Evolutionary conservation across 768 basidiomycete species (phyloP), one percentile per base, ranked within the genome.

Genomic region (Phaeotremella skinneri): DNA sequence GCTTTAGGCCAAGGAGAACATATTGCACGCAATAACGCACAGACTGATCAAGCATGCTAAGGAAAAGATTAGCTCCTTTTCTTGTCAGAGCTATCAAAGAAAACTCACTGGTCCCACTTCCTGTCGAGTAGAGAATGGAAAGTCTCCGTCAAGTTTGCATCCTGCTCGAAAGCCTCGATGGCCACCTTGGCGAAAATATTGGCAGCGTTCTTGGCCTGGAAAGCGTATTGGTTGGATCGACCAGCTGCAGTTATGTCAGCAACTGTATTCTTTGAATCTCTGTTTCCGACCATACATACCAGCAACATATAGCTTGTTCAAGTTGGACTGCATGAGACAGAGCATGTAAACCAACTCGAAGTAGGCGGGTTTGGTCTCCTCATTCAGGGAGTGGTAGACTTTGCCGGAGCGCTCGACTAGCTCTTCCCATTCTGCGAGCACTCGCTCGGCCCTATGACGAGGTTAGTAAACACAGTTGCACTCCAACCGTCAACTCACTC

Each of bases 21-120:
- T n/a, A n/a, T n/a, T n/a, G n/a, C n/a, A n/a, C n/a, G n/a, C n/a
- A n/a, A n/a, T n/a, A 84, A 85, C 17, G 58, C 34, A 64, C 63
- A 25, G 85, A 85, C 69, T 87, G 85, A 68, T 85, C 84, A 84
- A 87, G 85, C 82, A 87, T 86, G 68, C 64, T 70, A 68, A 43
- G 66, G 59, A 73, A 69, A 69, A 26, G 58, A 43, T 26, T 56
- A 59, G 65, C 13, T 39, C 43, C 3, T 7, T 23, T 6, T 9
- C 50, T 30, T 17, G 17, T n/a, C 25, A 21, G 25, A 1, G 30
- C 14, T n/a, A 16, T 5, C 13, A 5, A 11, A 48, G 41, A 59
- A 14, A 16, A 73, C 83, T 63, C 60, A 83, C 82, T 84, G 84
- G 62, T 83, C 80, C 85, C 86, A 86, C 81, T 86, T 70, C 78